Conservation (phyloP, 148 eudicot species). For the Spergularia bocconei region DNA sequence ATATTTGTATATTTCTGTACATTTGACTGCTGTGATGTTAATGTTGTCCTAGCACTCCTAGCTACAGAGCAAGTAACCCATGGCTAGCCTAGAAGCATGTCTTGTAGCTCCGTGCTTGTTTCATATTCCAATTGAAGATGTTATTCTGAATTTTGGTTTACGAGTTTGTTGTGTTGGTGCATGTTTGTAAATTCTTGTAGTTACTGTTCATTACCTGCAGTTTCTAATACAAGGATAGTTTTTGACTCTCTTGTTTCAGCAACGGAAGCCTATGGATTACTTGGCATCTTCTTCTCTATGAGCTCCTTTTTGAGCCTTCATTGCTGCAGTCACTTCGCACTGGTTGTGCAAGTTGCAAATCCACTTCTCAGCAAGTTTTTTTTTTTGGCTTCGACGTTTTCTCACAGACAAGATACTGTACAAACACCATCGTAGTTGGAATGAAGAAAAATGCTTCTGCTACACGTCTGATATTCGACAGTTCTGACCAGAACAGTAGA, state of each 20-base stretch:
- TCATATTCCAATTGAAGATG: neutral
- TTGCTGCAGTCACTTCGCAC: neutral
- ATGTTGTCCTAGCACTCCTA: neutral
- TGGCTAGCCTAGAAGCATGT: neutral
- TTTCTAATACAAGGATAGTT: slow-evolving; percentile 1
- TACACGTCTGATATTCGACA: neutral
- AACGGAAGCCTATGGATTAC: slow-evolving; percentile 58
- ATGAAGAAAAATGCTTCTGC: neutral
- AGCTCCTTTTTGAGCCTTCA: neutral
- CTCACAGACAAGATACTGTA: neutral
- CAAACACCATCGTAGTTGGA: neutral
- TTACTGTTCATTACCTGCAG: neutral
- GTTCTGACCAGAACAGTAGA: too few species aligned
- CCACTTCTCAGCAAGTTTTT: neutral
- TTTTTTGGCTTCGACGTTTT: neutral
- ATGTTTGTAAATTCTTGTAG: too few species aligned
- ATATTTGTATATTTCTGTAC: neutral
- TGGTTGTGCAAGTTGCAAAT: neutral
- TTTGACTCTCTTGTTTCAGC: slow-evolving; percentile 44
- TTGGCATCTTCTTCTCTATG: slow-evolving; percentile 44
- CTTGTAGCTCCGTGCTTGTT: too few species aligned
- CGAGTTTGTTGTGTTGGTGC: neutral
- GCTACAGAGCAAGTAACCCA: neutral
- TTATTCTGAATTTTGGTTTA: neutral
- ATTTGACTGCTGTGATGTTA: neutral